Evolutionary conservation across 441 rosid species (phyloP), one percentile per base, ranked within the genome.

Genomic region (Dalechampia spathulata): DNA sequence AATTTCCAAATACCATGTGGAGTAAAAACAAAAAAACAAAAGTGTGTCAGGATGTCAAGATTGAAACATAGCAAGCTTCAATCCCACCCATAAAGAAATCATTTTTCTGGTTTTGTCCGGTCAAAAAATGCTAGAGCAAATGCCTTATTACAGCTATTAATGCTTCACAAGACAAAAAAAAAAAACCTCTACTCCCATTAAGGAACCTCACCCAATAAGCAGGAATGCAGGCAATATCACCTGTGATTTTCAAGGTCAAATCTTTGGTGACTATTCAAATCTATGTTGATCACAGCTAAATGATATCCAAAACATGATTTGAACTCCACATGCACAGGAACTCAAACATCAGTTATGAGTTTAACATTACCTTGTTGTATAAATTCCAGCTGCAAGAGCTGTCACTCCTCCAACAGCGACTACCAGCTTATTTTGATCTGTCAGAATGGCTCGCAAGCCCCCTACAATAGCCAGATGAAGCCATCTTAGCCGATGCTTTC

Each of bases 381-480:
- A 93, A 62, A 93, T 65, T 34, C 99, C 99, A 14, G 97, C 97
- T 26, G 97, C 99, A 30, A 93, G 91, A 63, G 99, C 97, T n/a
- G 99, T 93, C 19, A 78, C 78, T 49, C 97, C 97, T 19, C 97
- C 97, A 61, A 93, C 95, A 62, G 84, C 93, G 49, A 85, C 95
- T 64, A 93, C 75, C 73, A 93, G 61, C 82, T 93, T 93, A 66
- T 87, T 85, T 61, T 87, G 97, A 75, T 87, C 97, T 0, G 97
- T 93, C 51, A 93, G 71, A 74, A 93, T 82, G 53, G 95, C 93
- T 52, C 89, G 86, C 60, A 90, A 71, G 57, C 97, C 97, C 45
- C 97, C 96, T 87, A 74, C 23, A 47, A 60, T 61, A 68, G 61
- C 55, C 20, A 64, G 50, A 32, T 13, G 6, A 3, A 41, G 49